Evolutionary conservation across 805 yeast genomes (phyloP).

Genomic region (Metschnikowia chrysomelidarum): DNA sequence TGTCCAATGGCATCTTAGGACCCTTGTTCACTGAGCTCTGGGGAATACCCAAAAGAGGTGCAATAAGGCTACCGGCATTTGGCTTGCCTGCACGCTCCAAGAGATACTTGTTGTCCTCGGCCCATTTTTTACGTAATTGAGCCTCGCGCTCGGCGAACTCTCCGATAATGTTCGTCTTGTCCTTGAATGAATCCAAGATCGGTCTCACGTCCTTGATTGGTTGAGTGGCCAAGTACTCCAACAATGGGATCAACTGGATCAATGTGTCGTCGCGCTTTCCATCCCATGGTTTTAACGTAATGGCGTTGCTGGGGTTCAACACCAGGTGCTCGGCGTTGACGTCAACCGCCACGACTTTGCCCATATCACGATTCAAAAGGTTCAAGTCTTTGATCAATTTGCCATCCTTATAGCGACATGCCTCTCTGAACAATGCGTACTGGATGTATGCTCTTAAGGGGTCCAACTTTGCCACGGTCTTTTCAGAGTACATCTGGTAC

Average conservation of each 20-base stretch:
- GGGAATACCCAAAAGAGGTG: slow-evolving; percentile 64
- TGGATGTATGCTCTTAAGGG: slow-evolving; percentile 89
- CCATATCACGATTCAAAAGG: slow-evolving; percentile 85
- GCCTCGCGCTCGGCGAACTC: slow-evolving; percentile 82
- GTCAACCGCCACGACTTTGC: slow-evolving; percentile 78
- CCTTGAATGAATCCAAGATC: slow-evolving; percentile 68
- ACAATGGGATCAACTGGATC: slow-evolving; percentile 80
- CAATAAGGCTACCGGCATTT: slow-evolving; percentile 51
- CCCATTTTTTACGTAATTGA: slow-evolving; percentile 69
- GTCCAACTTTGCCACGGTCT: slow-evolving; percentile 82
- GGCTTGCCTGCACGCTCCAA: slow-evolving; percentile 30
- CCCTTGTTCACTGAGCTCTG: slow-evolving; percentile 41
- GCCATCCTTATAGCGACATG: slow-evolving; percentile 86
- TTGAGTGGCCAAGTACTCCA: slow-evolving; percentile 92
- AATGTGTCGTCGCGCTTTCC: slow-evolving; percentile 82
- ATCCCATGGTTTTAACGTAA: slow-evolving; percentile 79
- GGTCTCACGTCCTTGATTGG: slow-evolving; percentile 87
- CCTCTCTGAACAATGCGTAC: slow-evolving; percentile 86
- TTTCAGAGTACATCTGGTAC: slow-evolving; percentile 82
- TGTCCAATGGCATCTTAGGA: slow-evolving; percentile 81
- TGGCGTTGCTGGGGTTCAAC: slow-evolving; percentile 93
- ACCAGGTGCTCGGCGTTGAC: slow-evolving; percentile 68
- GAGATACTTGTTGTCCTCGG: slow-evolving; percentile 47
- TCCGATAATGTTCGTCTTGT: slow-evolving; percentile 62
- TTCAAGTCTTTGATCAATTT: slow-evolving; percentile 85